Base-by-base conservation (phyloP, 2,329 filamentous ascomycete species). In the Cladosporium velox region DNA sequence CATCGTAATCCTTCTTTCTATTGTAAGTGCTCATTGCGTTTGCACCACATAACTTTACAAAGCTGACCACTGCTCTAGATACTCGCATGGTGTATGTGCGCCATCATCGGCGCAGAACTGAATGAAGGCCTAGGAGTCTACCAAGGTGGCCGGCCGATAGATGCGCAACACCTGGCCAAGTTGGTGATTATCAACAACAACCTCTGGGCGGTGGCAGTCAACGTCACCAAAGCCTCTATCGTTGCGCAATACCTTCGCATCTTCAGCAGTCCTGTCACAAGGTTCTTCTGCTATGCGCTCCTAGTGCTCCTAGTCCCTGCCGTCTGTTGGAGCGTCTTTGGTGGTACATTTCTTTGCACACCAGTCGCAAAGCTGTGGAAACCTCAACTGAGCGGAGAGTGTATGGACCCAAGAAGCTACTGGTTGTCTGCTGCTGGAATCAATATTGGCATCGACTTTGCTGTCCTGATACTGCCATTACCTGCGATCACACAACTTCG, bases 181-280 rank as follows among this genome's bases (percentile, higher is more conserved):
- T 67, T 77, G 26, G 71, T 77, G 52, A 67, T 77, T 30, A 72
- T 73, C 44, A 71, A 70, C 65, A 78, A 79, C 65, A 70, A 71
- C 35, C 49, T 77, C 64, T 77, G 76, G 68, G 66, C 72, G n/a
- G 64, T 76, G 26, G 71, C 74, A 8, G 73, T 78, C 62, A 75
- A 75, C 60, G 76, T 77, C 66, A 81, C 80, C 49, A 83, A 83
- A 73, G 76, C 78, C 28, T 83, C 81, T 0, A 82, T 84, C 61
- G 71, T 84, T n/a, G 73, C 82, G 64, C 81, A 83, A 69, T 83
- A 84, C 69, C 78, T 81, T 26, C 80, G 80, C 44, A 77, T 84
- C 58, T 82, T 84, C 70, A 75, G 72, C 38, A 75, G 73, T 3
- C 74, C 68, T 7, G 68, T 67, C 38, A 78, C 77, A 69, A 76